Percentiles rank a stretch among this genome's conserved stretches.
Evolutionary conservation across 768 basidiomycete species (phyloP).

Genomic region (Lactarius akahatsu): DNA sequence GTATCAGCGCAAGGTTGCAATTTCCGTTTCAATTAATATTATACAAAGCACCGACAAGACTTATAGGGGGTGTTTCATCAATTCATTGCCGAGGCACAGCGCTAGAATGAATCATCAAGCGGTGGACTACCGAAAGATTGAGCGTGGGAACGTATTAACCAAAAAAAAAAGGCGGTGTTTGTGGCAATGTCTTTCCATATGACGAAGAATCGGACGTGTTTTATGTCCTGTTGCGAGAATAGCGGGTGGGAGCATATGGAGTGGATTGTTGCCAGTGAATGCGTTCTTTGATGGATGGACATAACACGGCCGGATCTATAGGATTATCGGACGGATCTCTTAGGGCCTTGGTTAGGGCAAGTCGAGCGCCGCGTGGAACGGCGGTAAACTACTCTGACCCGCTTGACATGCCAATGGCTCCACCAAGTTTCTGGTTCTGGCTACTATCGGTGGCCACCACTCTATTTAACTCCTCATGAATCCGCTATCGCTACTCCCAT

Average conservation of each 20-base stretch:
- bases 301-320: neutral
- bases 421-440: no score
- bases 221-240: neutral
- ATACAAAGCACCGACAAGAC: neutral
- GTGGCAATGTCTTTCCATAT: neutral
- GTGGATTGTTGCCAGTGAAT: neutral
- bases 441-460: no score
- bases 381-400: neutral
- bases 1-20: neutral
- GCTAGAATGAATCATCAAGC: neutral
- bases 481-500: neutral
- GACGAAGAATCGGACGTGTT: neutral
- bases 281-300: no score
- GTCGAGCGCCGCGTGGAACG: neutral
- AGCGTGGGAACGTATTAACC: neutral
- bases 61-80: neutral
- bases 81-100: neutral
- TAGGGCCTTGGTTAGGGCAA: neutral
- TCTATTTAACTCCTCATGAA: slow-evolving; percentile 17
- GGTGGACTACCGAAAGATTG: neutral
- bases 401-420: no score
- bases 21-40: neutral
- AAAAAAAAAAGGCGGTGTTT: neutral
- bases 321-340: neutral
- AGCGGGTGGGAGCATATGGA: neutral